Conservation (phyloP, 1,284 basidiomycete species). For the Anthracocystis walkeri region DNA sequence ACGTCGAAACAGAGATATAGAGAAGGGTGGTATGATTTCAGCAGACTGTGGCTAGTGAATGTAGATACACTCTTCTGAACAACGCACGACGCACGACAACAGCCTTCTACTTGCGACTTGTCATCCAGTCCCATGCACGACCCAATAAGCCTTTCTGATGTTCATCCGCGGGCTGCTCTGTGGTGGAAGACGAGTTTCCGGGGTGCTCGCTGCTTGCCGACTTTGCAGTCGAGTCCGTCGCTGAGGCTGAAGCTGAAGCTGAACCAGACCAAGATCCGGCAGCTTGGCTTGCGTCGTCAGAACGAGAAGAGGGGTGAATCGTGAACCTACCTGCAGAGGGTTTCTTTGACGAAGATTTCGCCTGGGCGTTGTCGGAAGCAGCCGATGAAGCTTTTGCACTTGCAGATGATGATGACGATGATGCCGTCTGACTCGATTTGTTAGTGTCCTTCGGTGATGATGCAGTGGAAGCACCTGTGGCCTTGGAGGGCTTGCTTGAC, state of each 20-base stretch:
- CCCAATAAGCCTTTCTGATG: slow-evolving; percentile 26
- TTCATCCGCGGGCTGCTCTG: slow-evolving; percentile 1
- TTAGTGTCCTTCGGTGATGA: background rate
- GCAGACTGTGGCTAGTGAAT: slow-evolving; percentile 16
- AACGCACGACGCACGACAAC: background rate
- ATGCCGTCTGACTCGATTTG: slow-evolving; percentile 9
- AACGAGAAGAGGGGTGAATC: slow-evolving; percentile 47
- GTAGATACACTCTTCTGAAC: slow-evolving; percentile 18
- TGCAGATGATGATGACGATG: slow-evolving; percentile 9
- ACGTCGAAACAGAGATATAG: background rate
- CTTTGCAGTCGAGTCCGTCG: slow-evolving; percentile 4
- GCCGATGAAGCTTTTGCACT: slow-evolving; percentile 19
- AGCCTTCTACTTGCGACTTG: slow-evolving; percentile 15
- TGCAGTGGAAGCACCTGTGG: slow-evolving; percentile 1
- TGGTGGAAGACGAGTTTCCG: background rate
- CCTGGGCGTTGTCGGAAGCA: slow-evolving; percentile 10
- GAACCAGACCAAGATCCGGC: background rate
- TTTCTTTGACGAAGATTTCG: slow-evolving; percentile 32
- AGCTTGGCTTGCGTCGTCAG: slow-evolving; percentile 25
- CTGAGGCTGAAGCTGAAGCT: slow-evolving; percentile 3
- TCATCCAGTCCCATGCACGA: slow-evolving; percentile 45
- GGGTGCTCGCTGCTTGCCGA: background rate
- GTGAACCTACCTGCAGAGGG: slow-evolving; percentile 48
- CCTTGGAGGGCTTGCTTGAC: slow-evolving; percentile 23
- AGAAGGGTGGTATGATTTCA: slow-evolving; percentile 37